Percentiles rank a stretch among this genome's conserved stretches.
Evolutionary conservation across 2,329 filamentous ascomycete species (phyloP).

Genomic region (Botrytis squamosa): DNA sequence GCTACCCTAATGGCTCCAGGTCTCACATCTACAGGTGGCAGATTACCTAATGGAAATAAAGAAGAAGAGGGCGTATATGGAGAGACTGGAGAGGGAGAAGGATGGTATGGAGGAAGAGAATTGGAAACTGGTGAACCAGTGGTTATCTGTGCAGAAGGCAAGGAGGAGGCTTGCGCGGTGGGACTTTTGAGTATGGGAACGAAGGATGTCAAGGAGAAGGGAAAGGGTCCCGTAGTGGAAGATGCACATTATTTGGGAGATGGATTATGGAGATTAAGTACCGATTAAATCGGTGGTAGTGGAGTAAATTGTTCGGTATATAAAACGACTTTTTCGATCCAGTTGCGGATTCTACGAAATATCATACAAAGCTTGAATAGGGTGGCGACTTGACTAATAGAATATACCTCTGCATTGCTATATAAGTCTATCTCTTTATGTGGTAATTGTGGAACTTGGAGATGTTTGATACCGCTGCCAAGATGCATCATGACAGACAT

Average conservation of each 20-base stretch:
- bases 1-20: conserved; percentile 96
- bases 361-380: background rate
- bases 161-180: conserved; percentile 85
- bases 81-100: conserved; percentile 40
- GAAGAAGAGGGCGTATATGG: conserved; percentile 42
- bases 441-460: background rate
- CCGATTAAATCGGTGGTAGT: conserved; percentile 26
- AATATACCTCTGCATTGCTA: background rate
- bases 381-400: background rate
- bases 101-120: conserved; percentile 59
- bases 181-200: conserved; percentile 82
- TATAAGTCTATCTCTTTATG: background rate
- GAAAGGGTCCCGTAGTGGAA: conserved; percentile 92
- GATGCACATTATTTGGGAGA: conserved; percentile 92
- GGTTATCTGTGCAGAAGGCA: conserved; percentile 88
- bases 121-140: conserved; percentile 80
- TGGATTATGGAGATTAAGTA: conserved; percentile 70
- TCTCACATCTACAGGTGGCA: conserved; percentile 77
- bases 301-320: background rate
- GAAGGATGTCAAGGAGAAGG: conserved; percentile 87
- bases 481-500: background rate
- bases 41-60: conserved; percentile 58
- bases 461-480: background rate
- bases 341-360: background rate
- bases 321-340: background rate